Conservation (phyloP, 139 green algal genomes). For the Chlamydomonas sphaeroides region DNA sequence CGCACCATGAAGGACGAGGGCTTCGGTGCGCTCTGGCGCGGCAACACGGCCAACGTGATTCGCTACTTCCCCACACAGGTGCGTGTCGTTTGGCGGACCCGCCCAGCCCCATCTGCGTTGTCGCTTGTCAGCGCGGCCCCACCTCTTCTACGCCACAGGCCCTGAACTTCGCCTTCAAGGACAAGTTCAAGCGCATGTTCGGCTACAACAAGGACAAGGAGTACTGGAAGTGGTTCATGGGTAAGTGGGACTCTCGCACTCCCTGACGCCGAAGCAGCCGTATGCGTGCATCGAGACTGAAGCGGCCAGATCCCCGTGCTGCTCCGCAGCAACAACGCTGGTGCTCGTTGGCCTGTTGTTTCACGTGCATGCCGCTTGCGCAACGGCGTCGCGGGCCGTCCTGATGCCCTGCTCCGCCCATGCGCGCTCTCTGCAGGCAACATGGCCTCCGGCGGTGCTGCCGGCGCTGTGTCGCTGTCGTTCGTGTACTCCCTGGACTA, state of each 20-base stretch:
- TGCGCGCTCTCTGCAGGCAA: constrained; percentile 88
- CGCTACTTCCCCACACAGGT: constrained; percentile 91
- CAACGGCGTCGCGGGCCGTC: no score
- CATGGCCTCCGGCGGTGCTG: constrained; percentile 94
- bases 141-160: constrained; percentile 83
- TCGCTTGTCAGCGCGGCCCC: neutral
- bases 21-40: constrained; percentile 94
- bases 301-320: no score
- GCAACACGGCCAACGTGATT: constrained; percentile 98
- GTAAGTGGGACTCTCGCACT: no score
- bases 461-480: constrained; percentile 92
- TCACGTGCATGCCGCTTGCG: no score
- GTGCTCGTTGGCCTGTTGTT: no score
- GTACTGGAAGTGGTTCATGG: constrained; percentile 96
- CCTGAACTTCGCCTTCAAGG: constrained; percentile 99
- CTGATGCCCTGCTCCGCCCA: no score
- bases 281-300: no score
- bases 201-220: constrained; percentile 91
- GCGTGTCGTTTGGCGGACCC: neutral
- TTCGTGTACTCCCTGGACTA: constrained; percentile 99
- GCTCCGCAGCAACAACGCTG: no score
- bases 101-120: no score
- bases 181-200: constrained; percentile 99
- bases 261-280: no score
- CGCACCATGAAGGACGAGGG: constrained; percentile 90